phyloP scores from a whole-genome alignment of 2,329 filamentous ascomycete species.

The Colletotrichum siamense region DNA sequence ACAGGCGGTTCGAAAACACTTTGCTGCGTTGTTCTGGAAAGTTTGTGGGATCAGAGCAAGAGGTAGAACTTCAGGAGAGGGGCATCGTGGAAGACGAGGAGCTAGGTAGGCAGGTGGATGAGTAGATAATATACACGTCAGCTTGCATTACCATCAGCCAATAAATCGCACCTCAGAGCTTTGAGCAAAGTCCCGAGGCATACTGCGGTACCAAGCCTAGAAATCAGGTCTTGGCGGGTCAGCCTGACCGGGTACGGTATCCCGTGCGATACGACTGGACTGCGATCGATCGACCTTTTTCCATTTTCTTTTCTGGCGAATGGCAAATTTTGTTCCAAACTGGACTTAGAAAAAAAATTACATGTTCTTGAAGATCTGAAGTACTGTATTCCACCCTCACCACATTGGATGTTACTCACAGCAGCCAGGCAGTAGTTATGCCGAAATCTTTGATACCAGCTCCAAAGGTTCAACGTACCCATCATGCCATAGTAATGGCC shows the following conservation, averaged over 20 bases:
- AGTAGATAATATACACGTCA: accelerated
- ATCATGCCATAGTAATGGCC: not conserved
- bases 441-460: not conserved
- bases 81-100: not conserved
- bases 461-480: not conserved
- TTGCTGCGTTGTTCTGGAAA: not conserved
- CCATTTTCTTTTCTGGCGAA: not conserved
- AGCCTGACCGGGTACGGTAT: not conserved
- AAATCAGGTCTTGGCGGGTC: not conserved
- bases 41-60: not conserved
- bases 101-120: accelerated
- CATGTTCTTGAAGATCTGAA: too few species aligned
- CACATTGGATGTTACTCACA: not conserved
- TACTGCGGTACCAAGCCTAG: not conserved
- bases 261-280: not conserved
- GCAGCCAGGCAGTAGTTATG: not conserved
- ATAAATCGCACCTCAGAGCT: not conserved
- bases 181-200: not conserved
- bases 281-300: not conserved
- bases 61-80: accelerated
- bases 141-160: accelerated
- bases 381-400: too few species aligned
- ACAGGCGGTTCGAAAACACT: not conserved
- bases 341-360: not conserved
- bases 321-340: not conserved